Evolutionary conservation across 768 basidiomycete species (phyloP), one percentile per base, ranked within the genome.

Genomic region (Cystobasidiopsis lactophilus): DNA sequence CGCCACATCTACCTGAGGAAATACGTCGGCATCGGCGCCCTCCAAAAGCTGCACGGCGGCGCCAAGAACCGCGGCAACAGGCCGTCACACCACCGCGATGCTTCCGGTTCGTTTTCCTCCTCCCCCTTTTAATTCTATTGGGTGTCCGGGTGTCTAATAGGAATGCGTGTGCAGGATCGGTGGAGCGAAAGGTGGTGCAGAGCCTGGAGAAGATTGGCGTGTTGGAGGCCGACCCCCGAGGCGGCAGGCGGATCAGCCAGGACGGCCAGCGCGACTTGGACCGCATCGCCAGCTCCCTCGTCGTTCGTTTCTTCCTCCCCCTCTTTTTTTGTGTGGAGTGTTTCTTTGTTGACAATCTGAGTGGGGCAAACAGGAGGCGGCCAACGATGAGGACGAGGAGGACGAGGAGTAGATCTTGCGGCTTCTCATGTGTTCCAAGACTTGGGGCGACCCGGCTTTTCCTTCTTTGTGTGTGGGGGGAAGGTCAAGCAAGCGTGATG

Each of bases 121-220:
- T 21, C 26, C 45, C 13, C 21, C 18, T 30, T 14, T 0, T 35
- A 35, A 16, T 23, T 18, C 5, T 9, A 2, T 9, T 18, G n/a
- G n/a, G n/a, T n/a, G n/a, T n/a, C n/a, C 23, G 3, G 9, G 16
- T 7, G 0, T 18, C 5, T 13, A 23, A 19, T 16, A 21, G 3
- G 23, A 23, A 5, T 5, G 33, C 3, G 11, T 33, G 29, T 19
- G 27, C 23, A 52, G 74, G 80, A 52, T 79, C 79, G 53, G 83
- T 95, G 48, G 86, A 95, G 70, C 82, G 89, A 66, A 88, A 83
- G 71, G 72, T 95, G 61, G 86, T 89, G 72, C 91, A 98, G 72
- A 78, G 86, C 43, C 74, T 96, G 62, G 91, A 95, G 76, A 93
- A 91, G 76, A 95, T 98, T 65, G 89, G 89, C 64, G 93, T 96